These are phyloP conservation scores for Saccharomycopsis amapae DNA, from an alignment of 805 yeast species.

Conservation along the genomic window DNA sequence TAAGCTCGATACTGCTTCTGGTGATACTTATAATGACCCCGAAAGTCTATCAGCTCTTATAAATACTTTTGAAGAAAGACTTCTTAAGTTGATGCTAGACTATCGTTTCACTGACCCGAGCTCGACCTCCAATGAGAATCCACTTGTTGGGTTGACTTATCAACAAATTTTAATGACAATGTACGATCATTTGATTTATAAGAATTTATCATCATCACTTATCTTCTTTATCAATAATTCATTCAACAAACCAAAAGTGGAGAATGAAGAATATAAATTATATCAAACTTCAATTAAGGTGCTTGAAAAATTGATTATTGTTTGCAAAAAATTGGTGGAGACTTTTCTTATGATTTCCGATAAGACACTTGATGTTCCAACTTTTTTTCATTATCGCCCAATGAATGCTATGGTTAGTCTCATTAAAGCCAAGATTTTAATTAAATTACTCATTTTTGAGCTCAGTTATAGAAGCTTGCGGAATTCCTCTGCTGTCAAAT, in stretches of 20 bases:
- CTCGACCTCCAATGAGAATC: conserved; percentile 31
- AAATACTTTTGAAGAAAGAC: conserved; percentile 32
- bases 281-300: conserved; percentile 15
- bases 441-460: conserved; percentile 30
- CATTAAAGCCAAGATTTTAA: conserved; percentile 39
- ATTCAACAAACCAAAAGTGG: conserved; percentile 7
- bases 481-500: conserved; percentile 23
- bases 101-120: conserved; percentile 31
- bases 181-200: conserved; percentile 46
- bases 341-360: conserved; percentile 37
- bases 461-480: background rate
- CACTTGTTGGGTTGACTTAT: conserved; percentile 38
- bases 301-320: conserved; percentile 36
- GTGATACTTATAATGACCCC: conserved; percentile 6
- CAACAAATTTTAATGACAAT: conserved; percentile 44
- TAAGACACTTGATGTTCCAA: conserved; percentile 38
- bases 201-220: conserved; percentile 26
- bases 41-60: conserved; percentile 9
- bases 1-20: background rate
- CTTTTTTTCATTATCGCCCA: conserved; percentile 47
- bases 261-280: conserved; percentile 3
- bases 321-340: conserved; percentile 40
- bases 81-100: conserved; percentile 35
- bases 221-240: conserved; percentile 14
- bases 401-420: conserved; percentile 45